A percentile compares a stretch with the other conserved stretches of the same genome.
Evolutionary conservation across 2,329 filamentous ascomycete species (phyloP).

Genomic region (Fusarium drepaniforme): DNA sequence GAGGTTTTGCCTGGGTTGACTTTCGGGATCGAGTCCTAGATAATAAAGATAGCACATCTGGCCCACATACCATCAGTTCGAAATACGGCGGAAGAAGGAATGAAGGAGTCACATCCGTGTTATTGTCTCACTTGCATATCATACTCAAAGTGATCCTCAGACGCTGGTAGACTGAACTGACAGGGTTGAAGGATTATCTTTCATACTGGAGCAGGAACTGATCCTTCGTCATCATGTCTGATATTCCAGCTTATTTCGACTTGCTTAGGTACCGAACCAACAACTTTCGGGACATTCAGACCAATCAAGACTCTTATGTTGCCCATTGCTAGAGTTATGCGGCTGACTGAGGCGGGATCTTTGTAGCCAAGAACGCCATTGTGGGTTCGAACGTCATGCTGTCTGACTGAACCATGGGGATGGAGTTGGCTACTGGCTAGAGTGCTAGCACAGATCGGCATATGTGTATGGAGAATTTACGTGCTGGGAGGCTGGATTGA

Average conservation of each 20-base stretch:
- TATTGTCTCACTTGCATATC: not conserved
- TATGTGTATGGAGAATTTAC: not conserved
- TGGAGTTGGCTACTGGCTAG: not conserved
- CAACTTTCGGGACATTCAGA: not conserved
- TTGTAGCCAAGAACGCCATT: not conserved
- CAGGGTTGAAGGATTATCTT: not conserved
- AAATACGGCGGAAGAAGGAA: not conserved
- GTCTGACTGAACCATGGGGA: not conserved
- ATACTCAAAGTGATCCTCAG: not conserved
- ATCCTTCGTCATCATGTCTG: not conserved
- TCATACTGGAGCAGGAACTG: not conserved
- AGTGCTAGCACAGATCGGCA: not conserved
- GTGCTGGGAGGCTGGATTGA: not conserved
- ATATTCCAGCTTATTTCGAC: not conserved
- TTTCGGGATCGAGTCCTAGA: slow-evolving; percentile 3
- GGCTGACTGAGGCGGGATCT: not conserved
- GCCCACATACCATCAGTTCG: no score
- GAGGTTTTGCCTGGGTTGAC: slow-evolving; percentile 20
- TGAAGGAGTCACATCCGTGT: not conserved
- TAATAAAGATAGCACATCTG: not conserved
- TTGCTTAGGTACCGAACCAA: not conserved
- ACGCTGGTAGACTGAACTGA: not conserved
- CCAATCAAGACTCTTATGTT: not conserved
- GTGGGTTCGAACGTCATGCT: not conserved
- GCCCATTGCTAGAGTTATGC: not conserved